Conservation (phyloP, 2,329 filamentous ascomycete genomes). For the Parafenestella ontariensis region DNA sequence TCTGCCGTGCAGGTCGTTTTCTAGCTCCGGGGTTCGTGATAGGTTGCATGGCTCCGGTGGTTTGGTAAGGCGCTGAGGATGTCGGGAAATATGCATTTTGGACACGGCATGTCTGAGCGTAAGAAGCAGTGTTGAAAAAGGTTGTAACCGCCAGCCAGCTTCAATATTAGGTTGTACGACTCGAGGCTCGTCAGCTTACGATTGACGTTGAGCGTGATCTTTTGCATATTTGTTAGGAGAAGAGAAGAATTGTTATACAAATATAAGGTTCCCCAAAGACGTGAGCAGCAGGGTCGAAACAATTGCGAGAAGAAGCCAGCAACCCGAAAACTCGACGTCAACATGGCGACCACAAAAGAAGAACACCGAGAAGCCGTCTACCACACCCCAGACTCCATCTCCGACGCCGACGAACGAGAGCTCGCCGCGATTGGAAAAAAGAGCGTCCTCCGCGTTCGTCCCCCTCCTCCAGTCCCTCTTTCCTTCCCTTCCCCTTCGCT, state of each 20-base stretch:
- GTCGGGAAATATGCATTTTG: neutral
- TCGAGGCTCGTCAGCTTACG: neutral
- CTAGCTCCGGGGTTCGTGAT: neutral
- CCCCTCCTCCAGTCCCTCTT: too few relatives aligned
- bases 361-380: neutral
- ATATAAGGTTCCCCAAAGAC: neutral
- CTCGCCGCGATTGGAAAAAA: conserved; percentile 4
- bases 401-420: conserved; percentile 3
- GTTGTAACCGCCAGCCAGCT: too few relatives aligned
- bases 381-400: neutral
- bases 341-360: neutral
- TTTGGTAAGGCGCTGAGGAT: neutral
- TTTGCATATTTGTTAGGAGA: too few relatives aligned
- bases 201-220: neutral
- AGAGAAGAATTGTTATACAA: neutral
- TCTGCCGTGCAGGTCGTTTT: neutral
- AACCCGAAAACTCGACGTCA: too few relatives aligned
- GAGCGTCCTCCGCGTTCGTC: conserved; percentile 2
- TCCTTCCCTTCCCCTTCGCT: too few relatives aligned
- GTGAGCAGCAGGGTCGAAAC: too few relatives aligned
- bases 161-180: too few relatives aligned
- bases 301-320: too few relatives aligned
- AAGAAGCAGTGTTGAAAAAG: too few relatives aligned
- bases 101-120: neutral
- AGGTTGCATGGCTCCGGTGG: neutral